Evolutionary conservation across 257 asterid genomes (phyloP).

Genomic region (Echium plantagineum): DNA sequence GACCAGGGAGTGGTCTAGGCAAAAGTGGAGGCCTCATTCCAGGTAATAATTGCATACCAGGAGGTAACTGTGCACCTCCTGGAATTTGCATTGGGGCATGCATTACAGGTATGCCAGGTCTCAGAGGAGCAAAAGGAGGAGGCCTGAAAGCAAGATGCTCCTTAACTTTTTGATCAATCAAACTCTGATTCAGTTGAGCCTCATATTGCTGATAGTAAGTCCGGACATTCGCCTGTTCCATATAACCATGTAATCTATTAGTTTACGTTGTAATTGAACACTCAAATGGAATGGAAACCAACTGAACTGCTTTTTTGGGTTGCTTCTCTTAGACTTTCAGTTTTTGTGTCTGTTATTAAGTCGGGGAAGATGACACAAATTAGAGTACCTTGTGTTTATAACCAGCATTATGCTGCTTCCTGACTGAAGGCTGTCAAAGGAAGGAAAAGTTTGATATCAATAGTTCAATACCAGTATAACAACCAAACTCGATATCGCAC

Average conservation of each 20-base stretch:
- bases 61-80: conserved; percentile 42
- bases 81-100: conserved; percentile 46
- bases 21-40: conserved; percentile 68
- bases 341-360: too few relatives aligned
- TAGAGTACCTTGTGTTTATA: conserved; percentile 85
- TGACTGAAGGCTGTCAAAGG: conserved; percentile 78
- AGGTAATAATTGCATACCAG: conserved; percentile 30
- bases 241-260: conserved; percentile 5
- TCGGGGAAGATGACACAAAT: not conserved
- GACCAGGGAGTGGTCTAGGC: conserved; percentile 72
- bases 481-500: not conserved
- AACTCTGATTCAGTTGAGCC: conserved; percentile 87
- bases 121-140: conserved; percentile 40
- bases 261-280: not conserved
- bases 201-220: conserved; percentile 85
- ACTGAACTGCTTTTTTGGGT: too few relatives aligned
- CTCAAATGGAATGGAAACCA: not conserved
- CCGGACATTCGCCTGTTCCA: conserved; percentile 78
- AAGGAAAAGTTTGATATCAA: conserved; percentile 5
- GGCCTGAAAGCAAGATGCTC: conserved; percentile 89
- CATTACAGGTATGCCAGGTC: conserved; percentile 65
- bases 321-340: too few relatives aligned
- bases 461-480: too few relatives aligned
- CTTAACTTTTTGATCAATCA: conserved; percentile 90
- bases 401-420: conserved; percentile 95